These are phyloP conservation scores for Bacidia gigantensis DNA, from an alignment of 495 filamentous ascomycete species.

Conservation along the genomic window DNA sequence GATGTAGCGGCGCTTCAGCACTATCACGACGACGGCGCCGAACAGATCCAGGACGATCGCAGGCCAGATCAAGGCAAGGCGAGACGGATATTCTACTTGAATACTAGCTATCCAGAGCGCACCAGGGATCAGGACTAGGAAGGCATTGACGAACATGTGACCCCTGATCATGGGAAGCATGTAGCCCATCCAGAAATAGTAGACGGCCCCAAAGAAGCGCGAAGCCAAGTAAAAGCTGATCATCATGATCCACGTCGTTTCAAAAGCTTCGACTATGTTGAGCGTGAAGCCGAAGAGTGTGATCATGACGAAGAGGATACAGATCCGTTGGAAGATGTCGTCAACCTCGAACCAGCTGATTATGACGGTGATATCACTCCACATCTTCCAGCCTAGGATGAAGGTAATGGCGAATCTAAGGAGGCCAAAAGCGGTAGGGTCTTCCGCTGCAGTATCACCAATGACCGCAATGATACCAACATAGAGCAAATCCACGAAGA, in stretches of 20 bases:
- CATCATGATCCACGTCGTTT: slow-evolving; percentile 35
- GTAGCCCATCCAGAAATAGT: slow-evolving; percentile 28
- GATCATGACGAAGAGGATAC: slow-evolving; percentile 39
- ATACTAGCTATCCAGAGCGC: slow-evolving; percentile 42
- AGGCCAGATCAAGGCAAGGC: slow-evolving; percentile 34
- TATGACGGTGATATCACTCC: slow-evolving; percentile 37
- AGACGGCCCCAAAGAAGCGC: slow-evolving; percentile 33
- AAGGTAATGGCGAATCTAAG: slow-evolving; percentile 41
- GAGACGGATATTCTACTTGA: slow-evolving; percentile 30
- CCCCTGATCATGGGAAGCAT: slow-evolving; percentile 39
- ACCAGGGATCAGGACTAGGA: slow-evolving; percentile 25
- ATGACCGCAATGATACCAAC: slow-evolving; percentile 48
- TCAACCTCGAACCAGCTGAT: slow-evolving; percentile 45
- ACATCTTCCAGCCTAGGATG: slow-evolving; percentile 45
- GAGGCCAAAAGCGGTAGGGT: slow-evolving; percentile 33
- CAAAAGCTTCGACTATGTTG: slow-evolving; percentile 40
- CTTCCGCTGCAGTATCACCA: slow-evolving; percentile 40
- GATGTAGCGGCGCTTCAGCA: slow-evolving; percentile 4
- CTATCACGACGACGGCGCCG: slow-evolving; percentile 11
- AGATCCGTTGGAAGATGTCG: slow-evolving; percentile 40
- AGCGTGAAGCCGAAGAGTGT: slow-evolving; percentile 44
- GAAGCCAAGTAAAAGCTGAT: slow-evolving; percentile 42
- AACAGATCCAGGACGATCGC: slow-evolving; percentile 34
- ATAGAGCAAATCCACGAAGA: slow-evolving; percentile 40
- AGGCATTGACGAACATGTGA: slow-evolving; percentile 35